Evolutionary conservation across 2,329 filamentous ascomycete species (phyloP).

Genomic region (Boeremia lycopersici): DNA sequence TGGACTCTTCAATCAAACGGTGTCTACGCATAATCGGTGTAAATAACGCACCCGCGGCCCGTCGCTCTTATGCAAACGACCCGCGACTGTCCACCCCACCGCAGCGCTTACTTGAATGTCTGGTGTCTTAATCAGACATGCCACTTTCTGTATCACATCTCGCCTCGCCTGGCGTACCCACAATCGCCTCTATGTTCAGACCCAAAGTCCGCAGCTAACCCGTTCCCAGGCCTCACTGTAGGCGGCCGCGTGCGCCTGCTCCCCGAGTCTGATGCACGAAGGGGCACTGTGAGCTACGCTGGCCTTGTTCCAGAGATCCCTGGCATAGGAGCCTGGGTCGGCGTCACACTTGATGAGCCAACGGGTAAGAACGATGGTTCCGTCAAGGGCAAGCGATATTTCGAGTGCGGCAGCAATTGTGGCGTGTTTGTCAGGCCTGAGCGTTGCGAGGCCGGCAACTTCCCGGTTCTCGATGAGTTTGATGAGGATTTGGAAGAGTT

Average conservation of each 20-base stretch:
- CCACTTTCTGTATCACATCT: not conserved
- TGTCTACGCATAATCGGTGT: constrained; percentile 27
- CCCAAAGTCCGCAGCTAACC: constrained; percentile 7
- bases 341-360: constrained; percentile 75
- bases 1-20: constrained; percentile 2
- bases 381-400: constrained; percentile 71
- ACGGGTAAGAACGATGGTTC: constrained; percentile 83
- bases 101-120: not conserved
- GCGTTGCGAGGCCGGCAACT: constrained; percentile 77
- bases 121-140: too few relatives aligned
- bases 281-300: constrained; percentile 74
- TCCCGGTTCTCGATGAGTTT: constrained; percentile 57
- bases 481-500: constrained; percentile 72
- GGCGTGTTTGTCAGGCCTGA: constrained; percentile 82
- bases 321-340: constrained; percentile 70
- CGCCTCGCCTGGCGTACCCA: not conserved
- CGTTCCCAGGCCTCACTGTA: constrained; percentile 33
- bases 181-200: not conserved
- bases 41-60: constrained; percentile 12
- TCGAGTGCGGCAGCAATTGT: constrained; percentile 70
- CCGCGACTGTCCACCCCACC: not conserved
- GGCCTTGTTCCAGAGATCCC: constrained; percentile 78
- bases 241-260: constrained; percentile 49
- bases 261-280: constrained; percentile 68
- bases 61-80: not conserved